A percentile compares a stretch with the other conserved stretches of the same genome.
These are phyloP conservation scores for Xylaria sp. DNA, from an alignment of 2,329 filamentous ascomycete species.

Conservation along the genomic window DNA sequence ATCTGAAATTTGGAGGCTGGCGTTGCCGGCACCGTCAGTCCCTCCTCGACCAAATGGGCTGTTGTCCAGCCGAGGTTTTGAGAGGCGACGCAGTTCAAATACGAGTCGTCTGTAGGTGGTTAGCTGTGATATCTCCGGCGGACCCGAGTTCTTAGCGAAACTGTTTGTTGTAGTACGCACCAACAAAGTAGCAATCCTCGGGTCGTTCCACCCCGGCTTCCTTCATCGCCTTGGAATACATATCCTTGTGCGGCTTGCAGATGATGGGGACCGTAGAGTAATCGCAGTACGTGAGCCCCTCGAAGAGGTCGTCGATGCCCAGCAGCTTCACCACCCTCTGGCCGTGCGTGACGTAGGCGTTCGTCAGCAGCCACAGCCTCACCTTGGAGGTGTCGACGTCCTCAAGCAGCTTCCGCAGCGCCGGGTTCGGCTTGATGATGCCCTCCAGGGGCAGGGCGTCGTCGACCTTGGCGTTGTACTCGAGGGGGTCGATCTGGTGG, in stretches of 20 bases:
- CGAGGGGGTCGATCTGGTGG: slow-evolving; percentile 91
- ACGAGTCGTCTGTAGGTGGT: slow-evolving; percentile 73
- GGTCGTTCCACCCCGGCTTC: slow-evolving; percentile 72
- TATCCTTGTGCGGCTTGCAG: slow-evolving; percentile 83
- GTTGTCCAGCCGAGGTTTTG: slow-evolving; percentile 83
- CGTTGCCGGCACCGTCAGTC: slow-evolving; percentile 62
- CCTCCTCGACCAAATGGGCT: slow-evolving; percentile 82
- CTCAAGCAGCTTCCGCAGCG: slow-evolving; percentile 74
- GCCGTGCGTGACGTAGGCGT: slow-evolving; percentile 90
- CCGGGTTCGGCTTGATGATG: slow-evolving; percentile 77
- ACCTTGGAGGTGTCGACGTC: slow-evolving; percentile 85
- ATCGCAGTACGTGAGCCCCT: slow-evolving; percentile 94
- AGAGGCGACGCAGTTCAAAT: slow-evolving; percentile 77
- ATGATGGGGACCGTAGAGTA: slow-evolving; percentile 74
- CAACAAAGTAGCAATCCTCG: slow-evolving; percentile 88
- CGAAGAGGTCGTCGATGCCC: slow-evolving; percentile 84
- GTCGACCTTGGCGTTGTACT: slow-evolving; percentile 93
- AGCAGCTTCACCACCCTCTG: slow-evolving; percentile 80
- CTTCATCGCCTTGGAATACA: slow-evolving; percentile 87
- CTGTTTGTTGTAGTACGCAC: too few species aligned
- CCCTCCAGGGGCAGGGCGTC: slow-evolving; percentile 87
- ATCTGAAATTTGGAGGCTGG: slow-evolving; percentile 77
- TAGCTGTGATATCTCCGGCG: slow-evolving; percentile 2
- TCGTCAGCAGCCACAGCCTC: slow-evolving; percentile 91
- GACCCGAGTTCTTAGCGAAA: slow-evolving; percentile 6